Percentiles rank a stretch among this genome's conserved stretches.
Conservation (phyloP, 225 moss, liverwort and hornwort genomes). For the Anthoceros angustus region DNA sequence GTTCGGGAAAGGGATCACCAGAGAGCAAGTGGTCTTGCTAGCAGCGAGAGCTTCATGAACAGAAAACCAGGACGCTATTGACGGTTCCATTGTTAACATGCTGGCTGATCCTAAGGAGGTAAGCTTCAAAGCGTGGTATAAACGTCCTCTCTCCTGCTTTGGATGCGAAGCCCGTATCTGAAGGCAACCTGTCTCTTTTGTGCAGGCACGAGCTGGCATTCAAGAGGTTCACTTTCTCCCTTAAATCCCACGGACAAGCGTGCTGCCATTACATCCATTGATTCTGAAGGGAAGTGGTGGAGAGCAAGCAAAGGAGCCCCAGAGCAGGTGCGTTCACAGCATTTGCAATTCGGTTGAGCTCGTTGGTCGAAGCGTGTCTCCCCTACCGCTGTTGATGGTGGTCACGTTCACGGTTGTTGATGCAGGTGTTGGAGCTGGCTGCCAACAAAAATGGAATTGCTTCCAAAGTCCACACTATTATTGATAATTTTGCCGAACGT, state of each 20-base stretch:
- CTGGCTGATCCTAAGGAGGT: slow-evolving; percentile 33
- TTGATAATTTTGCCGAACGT: slow-evolving; percentile 28
- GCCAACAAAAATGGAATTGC: slow-evolving; percentile 12
- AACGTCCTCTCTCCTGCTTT: not conserved
- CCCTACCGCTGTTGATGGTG: not conserved
- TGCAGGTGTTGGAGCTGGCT: slow-evolving; percentile 20
- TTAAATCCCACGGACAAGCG: slow-evolving; percentile 24
- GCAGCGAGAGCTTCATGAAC: slow-evolving; percentile 29
- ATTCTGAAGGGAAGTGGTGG: slow-evolving; percentile 17
- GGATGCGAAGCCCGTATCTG: too few species aligned
- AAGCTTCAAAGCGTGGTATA: not conserved
- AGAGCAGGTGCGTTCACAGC: slow-evolving; percentile 11
- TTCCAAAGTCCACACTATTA: slow-evolving; percentile 18
- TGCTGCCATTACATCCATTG: slow-evolving; percentile 19
- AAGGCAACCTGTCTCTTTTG: not conserved
- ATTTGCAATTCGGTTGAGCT: not conserved
- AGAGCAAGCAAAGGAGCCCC: slow-evolving; percentile 19
- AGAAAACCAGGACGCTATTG: slow-evolving; percentile 41
- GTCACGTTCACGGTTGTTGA: not conserved
- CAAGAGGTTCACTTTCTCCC: slow-evolving; percentile 19
- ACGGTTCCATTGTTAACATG: slow-evolving; percentile 35
- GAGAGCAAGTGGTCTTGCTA: slow-evolving; percentile 24
- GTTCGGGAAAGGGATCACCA: slow-evolving; percentile 27
- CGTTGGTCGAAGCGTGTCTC: not conserved
- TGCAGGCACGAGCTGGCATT: slow-evolving; percentile 20